Base-by-base conservation (phyloP, 345 rosid genomes). In the Citropsis articulata region DNA sequence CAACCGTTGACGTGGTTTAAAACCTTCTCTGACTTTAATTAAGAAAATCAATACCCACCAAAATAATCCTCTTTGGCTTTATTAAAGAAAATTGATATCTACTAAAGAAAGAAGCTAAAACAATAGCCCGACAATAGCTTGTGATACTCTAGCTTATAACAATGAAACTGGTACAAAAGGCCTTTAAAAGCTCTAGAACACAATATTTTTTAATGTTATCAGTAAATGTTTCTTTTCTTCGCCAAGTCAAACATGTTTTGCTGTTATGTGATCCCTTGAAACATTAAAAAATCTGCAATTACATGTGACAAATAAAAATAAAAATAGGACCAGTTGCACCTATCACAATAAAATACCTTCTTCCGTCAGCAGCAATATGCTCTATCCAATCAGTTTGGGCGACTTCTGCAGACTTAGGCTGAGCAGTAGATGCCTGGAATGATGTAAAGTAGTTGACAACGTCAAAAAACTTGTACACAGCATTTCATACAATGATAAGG, bases 311-410 rank as follows among this genome's bases (percentile, higher is more conserved):
- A 71, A 61, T 35, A n/a, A 12, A 27, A 45, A 40, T 28, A 42
- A 53, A 53, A 45, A 66, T 72, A 65, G 31, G n/a, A 74, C 27
- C 27, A 67, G 19, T 36, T 36, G 40, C 67, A 78, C n/a, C 21
- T 53, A 66, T 45, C 35, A 14, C 69, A 78, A 57, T 60, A 35
- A 72, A 67, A 77, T 87, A 96, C 99, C 89, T 92, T 85, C 89
- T 89, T 84, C 99, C 97, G 84, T 89, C 91, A 21, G 91, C 87
- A 85, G 95, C 88, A 40, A 83, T 78, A 83, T 96, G 99, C 85
- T 94, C 98, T 77, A 86, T 85, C 99, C 99, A 96, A 77, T 94
- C 94, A 66, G 89, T 85, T 77, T 68, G 75, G 61, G 78, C 84
- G 80, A 73, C 89, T 78, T 80, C 86, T 42, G 80, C 57, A 64